Conservation (phyloP, 2,329 filamentous ascomycete genomes). For the Penicillium hordei region DNA sequence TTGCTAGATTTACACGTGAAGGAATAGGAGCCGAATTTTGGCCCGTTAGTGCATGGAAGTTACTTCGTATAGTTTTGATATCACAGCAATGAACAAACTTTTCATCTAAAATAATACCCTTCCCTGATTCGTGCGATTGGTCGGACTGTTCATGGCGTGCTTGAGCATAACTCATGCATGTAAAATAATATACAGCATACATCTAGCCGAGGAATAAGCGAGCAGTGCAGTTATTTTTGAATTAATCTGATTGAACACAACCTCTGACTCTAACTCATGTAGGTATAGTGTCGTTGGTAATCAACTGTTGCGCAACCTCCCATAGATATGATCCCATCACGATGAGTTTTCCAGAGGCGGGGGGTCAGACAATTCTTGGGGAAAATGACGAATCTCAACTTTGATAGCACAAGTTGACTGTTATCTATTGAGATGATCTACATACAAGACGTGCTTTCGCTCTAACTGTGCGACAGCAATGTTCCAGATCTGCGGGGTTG, state of each 20-base stretch:
- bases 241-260: not conserved
- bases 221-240: too few relatives aligned
- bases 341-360: conserved; percentile 1
- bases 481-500: conserved; percentile 2
- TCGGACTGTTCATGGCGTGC: not conserved
- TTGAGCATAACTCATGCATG: not conserved
- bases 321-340: conserved; percentile 4
- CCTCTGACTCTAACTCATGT: not conserved
- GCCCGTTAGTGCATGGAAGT: not conserved
- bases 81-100: too few relatives aligned
- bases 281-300: not conserved
- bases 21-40: too few relatives aligned
- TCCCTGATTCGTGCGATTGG: not conserved
- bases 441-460: conserved; percentile 5
- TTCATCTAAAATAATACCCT: not conserved
- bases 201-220: not conserved
- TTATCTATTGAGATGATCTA: not conserved
- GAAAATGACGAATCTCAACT: conserved; percentile 9
- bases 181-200: not conserved
- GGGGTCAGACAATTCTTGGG: conserved; percentile 16
- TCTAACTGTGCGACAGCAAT: conserved; percentile 3
- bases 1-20: not conserved
- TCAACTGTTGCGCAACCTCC: conserved; percentile 11
- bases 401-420: not conserved
- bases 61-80: not conserved